Percentiles rank a stretch among this genome's conserved stretches.
phyloP scores from a whole-genome alignment of 345 rosid species.

The Noccaea caerulescens region DNA sequence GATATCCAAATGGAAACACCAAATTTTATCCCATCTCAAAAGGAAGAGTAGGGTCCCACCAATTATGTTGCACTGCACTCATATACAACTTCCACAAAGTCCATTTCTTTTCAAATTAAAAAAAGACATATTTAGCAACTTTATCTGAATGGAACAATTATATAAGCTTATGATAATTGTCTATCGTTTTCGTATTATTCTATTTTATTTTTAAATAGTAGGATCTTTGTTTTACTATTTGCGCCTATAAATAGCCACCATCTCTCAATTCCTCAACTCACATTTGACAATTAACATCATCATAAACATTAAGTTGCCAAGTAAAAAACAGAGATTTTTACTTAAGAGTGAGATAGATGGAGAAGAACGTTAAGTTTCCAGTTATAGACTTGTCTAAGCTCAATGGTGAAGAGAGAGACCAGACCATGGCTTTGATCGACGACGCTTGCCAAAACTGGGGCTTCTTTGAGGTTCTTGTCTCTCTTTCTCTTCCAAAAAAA shows the following conservation, averaged over 20 bases:
- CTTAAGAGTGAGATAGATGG: constrained; percentile 30
- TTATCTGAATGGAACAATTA: constrained; percentile 26
- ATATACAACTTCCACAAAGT: constrained; percentile 35
- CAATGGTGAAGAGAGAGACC: constrained; percentile 61
- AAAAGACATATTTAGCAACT: constrained; percentile 12
- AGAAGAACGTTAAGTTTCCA: constrained; percentile 61
- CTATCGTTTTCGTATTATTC: neutral
- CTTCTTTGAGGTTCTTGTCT: constrained; percentile 69
- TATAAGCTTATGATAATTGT: constrained; percentile 13
- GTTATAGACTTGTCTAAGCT: constrained; percentile 65
- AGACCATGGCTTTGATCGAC: constrained; percentile 61
- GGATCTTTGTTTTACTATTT: constrained; percentile 12
- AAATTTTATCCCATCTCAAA: constrained; percentile 23
- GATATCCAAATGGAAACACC: constrained; percentile 23
- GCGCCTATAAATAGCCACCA: constrained; percentile 58
- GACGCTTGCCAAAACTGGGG: constrained; percentile 90
- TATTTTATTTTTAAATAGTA: neutral
- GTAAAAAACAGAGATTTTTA: constrained; percentile 18
- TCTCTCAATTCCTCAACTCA: constrained; percentile 26
- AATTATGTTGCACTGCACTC: constrained; percentile 33
- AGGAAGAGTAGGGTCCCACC: constrained; percentile 18
- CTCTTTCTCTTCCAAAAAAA: neutral
- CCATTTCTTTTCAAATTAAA: constrained; percentile 30
- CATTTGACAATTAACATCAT: constrained; percentile 21
- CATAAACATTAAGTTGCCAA: neutral